These are phyloP conservation scores for Trichoderma pleuroti DNA, from an alignment of 2,329 filamentous ascomycete genomes.

Conservation along the genomic window DNA sequence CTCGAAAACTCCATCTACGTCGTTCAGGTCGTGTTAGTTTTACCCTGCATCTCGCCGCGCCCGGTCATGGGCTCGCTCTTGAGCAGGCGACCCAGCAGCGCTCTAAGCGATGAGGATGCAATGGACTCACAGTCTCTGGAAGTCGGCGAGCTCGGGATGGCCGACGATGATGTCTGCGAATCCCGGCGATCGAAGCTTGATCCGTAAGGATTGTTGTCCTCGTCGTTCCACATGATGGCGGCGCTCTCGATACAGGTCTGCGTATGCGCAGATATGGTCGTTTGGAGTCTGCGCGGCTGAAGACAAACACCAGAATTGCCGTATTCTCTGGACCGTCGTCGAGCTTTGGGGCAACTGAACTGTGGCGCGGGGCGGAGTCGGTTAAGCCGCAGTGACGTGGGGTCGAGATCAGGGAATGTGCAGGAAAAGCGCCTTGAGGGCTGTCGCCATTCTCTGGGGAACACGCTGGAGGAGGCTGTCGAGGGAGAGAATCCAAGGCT, in stretches of 20 bases:
- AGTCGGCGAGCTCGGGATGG: constrained; percentile 61
- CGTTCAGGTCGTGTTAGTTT: not conserved
- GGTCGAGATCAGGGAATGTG: constrained; percentile 19
- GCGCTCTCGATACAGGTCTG: not conserved
- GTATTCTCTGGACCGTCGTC: constrained; percentile 14
- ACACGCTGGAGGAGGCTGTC: not conserved
- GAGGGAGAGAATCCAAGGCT: not conserved
- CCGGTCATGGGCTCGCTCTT: not conserved
- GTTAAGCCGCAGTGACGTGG: constrained; percentile 16
- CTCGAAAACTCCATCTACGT: constrained; percentile 50
- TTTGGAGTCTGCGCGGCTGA: not conserved
- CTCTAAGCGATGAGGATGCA: not conserved
- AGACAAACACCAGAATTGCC: constrained; percentile 16
- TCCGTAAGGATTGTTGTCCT: constrained; percentile 95
- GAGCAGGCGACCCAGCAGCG: not conserved
- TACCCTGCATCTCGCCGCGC: not conserved
- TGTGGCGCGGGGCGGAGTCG: constrained; percentile 20
- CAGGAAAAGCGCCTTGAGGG: constrained; percentile 15
- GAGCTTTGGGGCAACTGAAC: constrained; percentile 22
- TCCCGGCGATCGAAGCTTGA: constrained; percentile 84
- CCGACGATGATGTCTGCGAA: constrained; percentile 66
- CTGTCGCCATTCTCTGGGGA: constrained; percentile 26
- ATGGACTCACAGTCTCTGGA: constrained; percentile 53
- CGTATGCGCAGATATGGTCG: not conserved
- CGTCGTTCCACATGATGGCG: constrained; percentile 88